Base-by-base conservation (phyloP, 2,329 filamentous ascomycete genomes). In the Fusarium sp. region DNA sequence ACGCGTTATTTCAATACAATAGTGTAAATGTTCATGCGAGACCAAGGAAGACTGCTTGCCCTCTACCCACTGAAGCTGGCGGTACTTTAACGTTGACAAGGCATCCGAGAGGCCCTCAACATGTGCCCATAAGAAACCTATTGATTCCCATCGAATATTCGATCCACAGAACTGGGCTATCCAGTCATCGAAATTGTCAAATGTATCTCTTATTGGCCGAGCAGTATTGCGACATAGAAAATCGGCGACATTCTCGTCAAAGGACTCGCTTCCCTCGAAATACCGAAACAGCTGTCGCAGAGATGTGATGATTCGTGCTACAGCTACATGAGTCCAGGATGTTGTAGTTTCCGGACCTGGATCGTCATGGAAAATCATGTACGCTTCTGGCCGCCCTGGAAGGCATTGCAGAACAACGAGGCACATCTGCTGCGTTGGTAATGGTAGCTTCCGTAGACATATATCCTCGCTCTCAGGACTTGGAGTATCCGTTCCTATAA, bases 61-160 rank as follows among this genome's bases (percentile, higher is more conserved):
- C 29, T 58, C 29, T 27, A 53, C n/a, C 58, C 49, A 59, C 44
- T 63, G 58, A 41, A 74, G 55, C 53, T 62, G 27, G 8, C 58
- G 63, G 29, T 48, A 25, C 20, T 40, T n/a, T 12, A 71, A 45
- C 24, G 67, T 51, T 7, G 49, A 67, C 8, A 70, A 22, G 8
- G 67, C 67, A 41, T 70, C 67, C 8, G 62, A 70, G 6, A 71
- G 18, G 2, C 67, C 54, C 30, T 71, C 67, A 12, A 65, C 18
- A 44, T 70, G 68, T 48, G 72, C 69, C 75, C 73, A 84, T 2
- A 83, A 62, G 6, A 84, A 59, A 0, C 82, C 82, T 8, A 85
- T 55, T 0, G 81, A 78, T 60, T 85, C 83, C 83, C 83, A 85
- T 13, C 83, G 76, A 27, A 83, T 66, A 10, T 80, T 79, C 0